Evolutionary conservation across 73 alveolate genomes (phyloP), one percentile per base, ranked within the genome.

Genomic region (Paramecium sonneborni): DNA sequence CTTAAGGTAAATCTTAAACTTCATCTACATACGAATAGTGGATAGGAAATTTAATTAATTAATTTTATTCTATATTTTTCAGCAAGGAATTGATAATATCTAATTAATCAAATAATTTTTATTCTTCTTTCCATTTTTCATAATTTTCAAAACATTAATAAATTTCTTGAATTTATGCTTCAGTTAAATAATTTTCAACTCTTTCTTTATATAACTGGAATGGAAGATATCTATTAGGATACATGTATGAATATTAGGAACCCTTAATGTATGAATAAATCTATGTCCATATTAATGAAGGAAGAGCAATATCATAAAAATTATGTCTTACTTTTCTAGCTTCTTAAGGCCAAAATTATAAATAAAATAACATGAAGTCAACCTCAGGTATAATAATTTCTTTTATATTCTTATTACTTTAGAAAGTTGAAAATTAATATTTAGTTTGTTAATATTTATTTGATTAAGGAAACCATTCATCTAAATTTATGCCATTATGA

Each of bases 1-100:
- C 94, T 3, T 93, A 94, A 6, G 99, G 92, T 23, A 97, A 82
- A 68, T 97, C 99, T 92, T 97, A 90, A 15, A 97, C 99, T 89
- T 97, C 99, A 88, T 97, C 99, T 15, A 94, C 92, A 92, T 96
- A 93, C 35, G 95, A 86, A 85, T 92, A 96, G 62, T 96, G 97
- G 34, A 95, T 92, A 15, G 95, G 93, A 87, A 86, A 43, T 57
- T 87, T 89, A 14, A 30, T 72, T 35, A 88, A 57, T 48, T 94
- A 88, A 10, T 84, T 88, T 57, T 28, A 56, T 76, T 79, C 70
- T 0, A 95, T 41, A 18, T 92, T 46, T 46, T 55, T 68, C 12
- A 91, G 91, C 46, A 95, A 82, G 74, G 95, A 94, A 85, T 97
- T 95, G 57, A 94, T 95, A 1, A 97, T 93, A 92, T 97, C 99